Base-by-base conservation (phyloP, 495 filamentous ascomycete genomes). In the Penicillium canescens region DNA sequence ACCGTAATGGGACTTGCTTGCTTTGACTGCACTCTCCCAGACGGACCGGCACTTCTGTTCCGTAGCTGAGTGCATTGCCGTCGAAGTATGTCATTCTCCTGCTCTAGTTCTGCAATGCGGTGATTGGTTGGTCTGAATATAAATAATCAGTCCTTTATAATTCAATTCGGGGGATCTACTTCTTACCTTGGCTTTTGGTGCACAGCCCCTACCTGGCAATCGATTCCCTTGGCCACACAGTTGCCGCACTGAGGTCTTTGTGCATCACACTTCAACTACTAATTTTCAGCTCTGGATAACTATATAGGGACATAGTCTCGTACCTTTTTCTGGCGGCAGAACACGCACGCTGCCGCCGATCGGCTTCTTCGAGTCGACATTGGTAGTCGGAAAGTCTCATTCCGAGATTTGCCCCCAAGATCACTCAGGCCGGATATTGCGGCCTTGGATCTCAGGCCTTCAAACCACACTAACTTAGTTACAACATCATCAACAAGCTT, bases 281-380 rank as follows among this genome's bases (percentile, higher is more conserved):
- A 5, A 33, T 46, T 16, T 50, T 42, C 9, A 23, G 14, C 33
- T 4, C 28, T 14, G 12, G 10, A 11, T 9, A 6, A 6, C 1
- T 10, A 9, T 4, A 8, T 5, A 10, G 52, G 16, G 16, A 18
- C 6, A 4, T 33, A 4, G 10, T 37, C 16, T 7, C 34, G 48
- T 48, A 69, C 66, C 61, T 69, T 69, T 34, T 67, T 67, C 24
- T 61, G 49, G 6, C 66, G 66, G 23, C 66, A 69, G 38, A 61
- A 64, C 5, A 62, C 42, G 47, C 66, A 69, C 24, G 66, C 66
- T 16, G 57, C 65, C 21, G 60, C 44, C 26, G 59, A 62, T 48
- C 66, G 64, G 47, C 43, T 61, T 18, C 55, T 54, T 56, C 63
- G 54, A 42, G 42, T 40, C 26, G 60, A 57, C 63, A 66, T 63